These are phyloP conservation scores for Poa pratensis DNA, from an alignment of 176 grass and related monocot species.

Conservation along the genomic window DNA sequence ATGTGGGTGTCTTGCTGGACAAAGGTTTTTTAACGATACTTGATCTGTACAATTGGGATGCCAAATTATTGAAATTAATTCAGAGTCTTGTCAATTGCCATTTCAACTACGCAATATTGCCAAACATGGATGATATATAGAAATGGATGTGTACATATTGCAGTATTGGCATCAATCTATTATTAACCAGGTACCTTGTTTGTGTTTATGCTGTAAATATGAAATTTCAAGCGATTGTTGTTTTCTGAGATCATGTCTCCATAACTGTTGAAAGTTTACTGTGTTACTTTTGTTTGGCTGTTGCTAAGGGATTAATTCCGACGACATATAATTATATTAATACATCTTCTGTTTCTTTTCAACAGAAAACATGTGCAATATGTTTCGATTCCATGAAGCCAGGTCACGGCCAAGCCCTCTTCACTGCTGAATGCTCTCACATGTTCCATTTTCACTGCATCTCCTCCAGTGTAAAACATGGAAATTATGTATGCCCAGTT, in stretches of 20 bases:
- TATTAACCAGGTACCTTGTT: background rate
- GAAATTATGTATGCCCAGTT: slow-evolving; percentile 88
- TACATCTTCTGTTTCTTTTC: slow-evolving; percentile 31
- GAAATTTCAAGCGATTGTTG: background rate
- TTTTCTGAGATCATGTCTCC: slow-evolving; percentile 16
- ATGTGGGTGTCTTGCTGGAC: slow-evolving; percentile 20
- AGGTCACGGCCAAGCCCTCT: slow-evolving; percentile 87
- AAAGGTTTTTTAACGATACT: slow-evolving; percentile 7
- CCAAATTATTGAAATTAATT: slow-evolving; percentile 5
- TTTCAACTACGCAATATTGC: background rate
- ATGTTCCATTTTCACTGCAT: slow-evolving; percentile 99
- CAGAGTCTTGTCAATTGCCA: background rate
- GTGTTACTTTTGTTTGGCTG: slow-evolving; percentile 5
- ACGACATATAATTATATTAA: background rate
- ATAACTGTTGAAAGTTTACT: background rate
- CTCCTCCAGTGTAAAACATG: slow-evolving; percentile 86
- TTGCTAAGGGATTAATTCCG: background rate
- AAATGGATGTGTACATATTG: slow-evolving; percentile 10
- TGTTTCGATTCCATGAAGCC: slow-evolving; percentile 91
- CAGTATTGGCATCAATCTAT: background rate
- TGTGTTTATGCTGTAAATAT: background rate
- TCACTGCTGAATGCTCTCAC: slow-evolving; percentile 98
- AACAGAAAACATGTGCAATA: slow-evolving; percentile 86
- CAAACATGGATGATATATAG: slow-evolving; percentile 7
- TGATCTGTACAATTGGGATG: background rate